Evolutionary conservation across 2,329 filamentous ascomycete species (phyloP).

Genomic region (Aspergillus sp.): DNA sequence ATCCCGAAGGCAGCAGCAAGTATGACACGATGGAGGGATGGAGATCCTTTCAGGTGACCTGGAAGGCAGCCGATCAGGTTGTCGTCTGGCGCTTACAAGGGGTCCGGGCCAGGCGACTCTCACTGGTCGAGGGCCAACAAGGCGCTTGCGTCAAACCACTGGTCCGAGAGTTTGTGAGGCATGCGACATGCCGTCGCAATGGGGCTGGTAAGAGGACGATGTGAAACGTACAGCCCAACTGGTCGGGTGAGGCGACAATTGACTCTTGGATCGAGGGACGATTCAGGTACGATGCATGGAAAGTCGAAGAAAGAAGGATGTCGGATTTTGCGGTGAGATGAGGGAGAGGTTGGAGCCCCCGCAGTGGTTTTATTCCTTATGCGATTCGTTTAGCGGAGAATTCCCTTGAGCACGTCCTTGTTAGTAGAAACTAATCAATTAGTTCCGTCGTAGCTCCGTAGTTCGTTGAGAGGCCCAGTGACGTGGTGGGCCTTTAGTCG

Average conservation of each 20-base stretch:
- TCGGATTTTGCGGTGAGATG: conserved; percentile 19
- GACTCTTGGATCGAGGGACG: conserved; percentile 3
- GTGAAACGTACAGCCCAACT: conserved; percentile 2
- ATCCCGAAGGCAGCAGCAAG: background rate
- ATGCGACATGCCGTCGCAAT: conserved; percentile 26
- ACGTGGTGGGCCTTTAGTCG: conserved; percentile 17
- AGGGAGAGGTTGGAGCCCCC: conserved; percentile 14
- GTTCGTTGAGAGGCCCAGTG: conserved; percentile 14
- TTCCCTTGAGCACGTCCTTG: no score
- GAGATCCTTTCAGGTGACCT: conserved; percentile 4
- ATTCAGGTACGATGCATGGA: conserved; percentile 16
- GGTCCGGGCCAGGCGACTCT: conserved; percentile 17
- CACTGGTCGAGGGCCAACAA: conserved; percentile 23
- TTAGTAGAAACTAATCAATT: background rate
- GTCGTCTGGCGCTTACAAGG: conserved; percentile 32
- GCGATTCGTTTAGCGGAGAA: background rate
- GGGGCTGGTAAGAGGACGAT: conserved; percentile 5
- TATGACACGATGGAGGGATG: background rate
- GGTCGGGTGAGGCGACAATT: conserved; percentile 1
- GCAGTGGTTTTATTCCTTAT: conserved; percentile 10
- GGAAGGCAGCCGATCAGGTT: conserved; percentile 1
- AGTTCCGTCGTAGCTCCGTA: background rate
- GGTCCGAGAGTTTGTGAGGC: conserved; percentile 13
- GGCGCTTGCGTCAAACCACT: conserved; percentile 29
- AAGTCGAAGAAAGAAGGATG: conserved; percentile 4